Conservation (phyloP, 805 yeast genomes). For the Yarrowia deformans region DNA sequence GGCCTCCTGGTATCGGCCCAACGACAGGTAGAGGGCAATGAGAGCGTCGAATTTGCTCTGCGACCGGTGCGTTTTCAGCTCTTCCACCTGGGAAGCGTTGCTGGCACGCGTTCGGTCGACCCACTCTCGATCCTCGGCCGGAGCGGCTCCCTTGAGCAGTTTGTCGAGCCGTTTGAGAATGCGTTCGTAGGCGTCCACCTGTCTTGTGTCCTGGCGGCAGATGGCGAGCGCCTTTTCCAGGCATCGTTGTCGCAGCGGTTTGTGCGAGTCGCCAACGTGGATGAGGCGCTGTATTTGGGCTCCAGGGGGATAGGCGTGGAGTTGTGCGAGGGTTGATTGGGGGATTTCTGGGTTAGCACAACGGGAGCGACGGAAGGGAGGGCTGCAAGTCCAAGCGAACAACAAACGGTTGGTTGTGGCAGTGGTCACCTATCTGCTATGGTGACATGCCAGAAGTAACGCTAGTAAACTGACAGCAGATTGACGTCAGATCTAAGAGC, state of each 20-base stretch:
- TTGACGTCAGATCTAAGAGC: no score
- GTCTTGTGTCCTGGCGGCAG: conserved; percentile 11
- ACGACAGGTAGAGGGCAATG: not conserved
- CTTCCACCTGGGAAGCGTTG: not conserved
- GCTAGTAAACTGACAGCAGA: no score
- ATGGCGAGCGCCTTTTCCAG: conserved; percentile 15
- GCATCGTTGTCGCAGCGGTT: conserved; percentile 23
- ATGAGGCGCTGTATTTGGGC: conserved; percentile 30
- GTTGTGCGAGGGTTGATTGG: not conserved
- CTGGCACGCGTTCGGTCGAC: not conserved
- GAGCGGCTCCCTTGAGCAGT: conserved; percentile 11
- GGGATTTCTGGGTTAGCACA: conserved; percentile 19
- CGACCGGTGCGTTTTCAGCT: conserved; percentile 2
- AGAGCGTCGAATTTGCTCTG: conserved; percentile 10
- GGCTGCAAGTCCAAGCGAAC: not conserved
- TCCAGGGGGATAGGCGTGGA: conserved; percentile 1
- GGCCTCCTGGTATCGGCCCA: conserved; percentile 18
- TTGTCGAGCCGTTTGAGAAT: conserved; percentile 29
- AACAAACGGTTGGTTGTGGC: not conserved
- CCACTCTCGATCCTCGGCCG: conserved; percentile 8
- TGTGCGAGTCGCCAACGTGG: conserved; percentile 20
- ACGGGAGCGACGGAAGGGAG: not conserved
- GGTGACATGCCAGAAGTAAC: no score
- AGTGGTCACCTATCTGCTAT: no score
- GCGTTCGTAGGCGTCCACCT: conserved; percentile 12